A percentile compares a stretch with the other conserved stretches of the same genome.
Conservation (phyloP, 2,329 filamentous ascomycete genomes). For the Sclerotinia sclerotiorum region DNA sequence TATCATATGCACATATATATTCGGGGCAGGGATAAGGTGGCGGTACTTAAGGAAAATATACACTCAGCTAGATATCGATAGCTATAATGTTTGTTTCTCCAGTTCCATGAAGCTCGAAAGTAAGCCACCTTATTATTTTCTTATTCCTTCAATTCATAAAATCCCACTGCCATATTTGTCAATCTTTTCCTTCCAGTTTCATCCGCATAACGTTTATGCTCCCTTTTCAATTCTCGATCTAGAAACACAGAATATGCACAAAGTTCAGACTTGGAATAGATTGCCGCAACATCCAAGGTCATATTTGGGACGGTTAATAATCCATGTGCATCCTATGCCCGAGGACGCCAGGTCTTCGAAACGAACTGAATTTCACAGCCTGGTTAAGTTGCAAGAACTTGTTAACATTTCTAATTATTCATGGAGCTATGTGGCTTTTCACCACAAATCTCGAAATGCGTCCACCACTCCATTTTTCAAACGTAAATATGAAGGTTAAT, state of each 20-base stretch:
- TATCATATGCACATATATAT: background rate
- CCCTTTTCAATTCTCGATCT: background rate
- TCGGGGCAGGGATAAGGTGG: too few relatives aligned
- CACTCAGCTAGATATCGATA: background rate
- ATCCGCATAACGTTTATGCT: background rate
- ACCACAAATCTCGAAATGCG: background rate
- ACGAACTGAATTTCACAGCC: background rate
- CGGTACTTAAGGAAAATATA: background rate
- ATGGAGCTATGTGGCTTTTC: too few relatives aligned
- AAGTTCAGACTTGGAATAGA: background rate
- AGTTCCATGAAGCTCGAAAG: background rate
- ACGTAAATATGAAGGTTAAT: background rate
- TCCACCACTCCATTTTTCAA: background rate
- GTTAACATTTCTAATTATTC: too few relatives aligned
- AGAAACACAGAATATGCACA: background rate
- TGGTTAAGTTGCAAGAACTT: background rate
- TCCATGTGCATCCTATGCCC: background rate
- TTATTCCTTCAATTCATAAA: background rate
- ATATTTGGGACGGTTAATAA: background rate
- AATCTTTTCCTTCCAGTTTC: too few relatives aligned
- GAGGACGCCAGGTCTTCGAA: accelerated
- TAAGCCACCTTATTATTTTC: too few relatives aligned
- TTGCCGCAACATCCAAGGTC: background rate
- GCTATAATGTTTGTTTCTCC: background rate
- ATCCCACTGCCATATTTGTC: too few relatives aligned